A percentile compares a stretch with the other conserved stretches of the same genome.
Evolutionary conservation across 805 yeast genomes (phyloP).

Genomic region (Ogataea degrootiae): DNA sequence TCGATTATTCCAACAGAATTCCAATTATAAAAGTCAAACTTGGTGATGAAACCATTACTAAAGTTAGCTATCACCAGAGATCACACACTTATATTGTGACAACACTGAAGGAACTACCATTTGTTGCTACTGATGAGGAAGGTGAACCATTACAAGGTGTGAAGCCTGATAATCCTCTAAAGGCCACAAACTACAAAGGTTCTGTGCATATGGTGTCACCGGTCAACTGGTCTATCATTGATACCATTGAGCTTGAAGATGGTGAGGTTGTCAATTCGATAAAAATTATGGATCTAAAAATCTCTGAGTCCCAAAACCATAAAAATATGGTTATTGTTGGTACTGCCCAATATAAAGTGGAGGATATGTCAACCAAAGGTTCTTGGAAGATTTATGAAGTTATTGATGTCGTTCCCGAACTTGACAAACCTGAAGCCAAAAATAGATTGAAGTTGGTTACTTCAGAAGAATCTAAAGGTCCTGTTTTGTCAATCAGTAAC

Average conservation of each 20-base stretch:
- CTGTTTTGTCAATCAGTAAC: conserved; percentile 72
- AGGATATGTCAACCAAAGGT: conserved; percentile 79
- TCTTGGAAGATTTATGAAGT: conserved; percentile 68
- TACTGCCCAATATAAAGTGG: conserved; percentile 67
- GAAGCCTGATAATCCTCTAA: conserved; percentile 38
- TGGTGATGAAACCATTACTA: conserved; percentile 55
- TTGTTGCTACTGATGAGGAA: conserved; percentile 69
- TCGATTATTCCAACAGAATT: conserved; percentile 53
- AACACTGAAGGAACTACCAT: conserved; percentile 54
- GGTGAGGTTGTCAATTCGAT: conserved; percentile 60
- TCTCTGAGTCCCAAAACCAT: conserved; percentile 24
- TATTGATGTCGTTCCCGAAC: conserved; percentile 83
- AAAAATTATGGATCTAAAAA: conserved; percentile 47
- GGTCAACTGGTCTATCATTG: conserved; percentile 70
- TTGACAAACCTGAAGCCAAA: conserved; percentile 77
- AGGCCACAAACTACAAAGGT: conserved; percentile 57
- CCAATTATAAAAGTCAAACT: conserved; percentile 51
- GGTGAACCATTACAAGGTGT: conserved; percentile 58
- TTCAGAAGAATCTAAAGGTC: conserved; percentile 75
- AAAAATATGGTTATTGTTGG: conserved; percentile 77
- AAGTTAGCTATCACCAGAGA: conserved; percentile 63
- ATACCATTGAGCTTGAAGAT: conserved; percentile 57
- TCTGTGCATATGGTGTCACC: conserved; percentile 66
- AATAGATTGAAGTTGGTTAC: conserved; percentile 70
- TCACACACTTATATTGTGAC: conserved; percentile 62